These are phyloP conservation scores for Nematodospora anomalae DNA, from an alignment of 1,139 yeast genomes.

Conservation along the genomic window DNA sequence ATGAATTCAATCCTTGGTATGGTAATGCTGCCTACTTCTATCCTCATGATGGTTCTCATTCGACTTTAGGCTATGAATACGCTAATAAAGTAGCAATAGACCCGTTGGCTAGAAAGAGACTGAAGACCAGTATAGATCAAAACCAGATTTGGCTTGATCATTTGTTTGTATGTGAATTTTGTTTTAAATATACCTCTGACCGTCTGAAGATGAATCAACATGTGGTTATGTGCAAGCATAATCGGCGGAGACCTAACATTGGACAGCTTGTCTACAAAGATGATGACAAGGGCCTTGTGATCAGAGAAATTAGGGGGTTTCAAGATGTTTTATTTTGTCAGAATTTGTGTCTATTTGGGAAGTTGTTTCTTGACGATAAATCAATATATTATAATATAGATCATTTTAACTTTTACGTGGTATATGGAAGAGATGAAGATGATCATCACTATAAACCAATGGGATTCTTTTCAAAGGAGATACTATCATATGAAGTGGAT, in stretches of 20 bases:
- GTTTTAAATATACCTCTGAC: slow-evolving; percentile 73
- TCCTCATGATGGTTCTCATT: slow-evolving; percentile 24
- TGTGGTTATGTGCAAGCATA: slow-evolving; percentile 40
- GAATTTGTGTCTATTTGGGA: slow-evolving; percentile 79
- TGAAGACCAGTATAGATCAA: slow-evolving; percentile 9
- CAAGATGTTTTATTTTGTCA: slow-evolving; percentile 71
- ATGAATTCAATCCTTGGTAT: slow-evolving; percentile 77
- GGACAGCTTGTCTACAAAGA: slow-evolving; percentile 75
- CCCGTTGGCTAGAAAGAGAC: slow-evolving; percentile 16
- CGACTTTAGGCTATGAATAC: slow-evolving; percentile 31
- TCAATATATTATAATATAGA: slow-evolving; percentile 81
- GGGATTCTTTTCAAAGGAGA: slow-evolving; percentile 92
- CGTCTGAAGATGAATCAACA: slow-evolving; percentile 43
- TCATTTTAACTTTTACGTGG: slow-evolving; percentile 74
- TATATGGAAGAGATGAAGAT: slow-evolving; percentile 49
- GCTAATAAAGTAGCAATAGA: slow-evolving; percentile 22
- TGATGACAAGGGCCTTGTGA: slow-evolving; percentile 43
- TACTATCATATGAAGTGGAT: slow-evolving; percentile 78
- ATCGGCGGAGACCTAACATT: slow-evolving; percentile 37
- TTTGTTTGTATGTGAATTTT: slow-evolving; percentile 72
- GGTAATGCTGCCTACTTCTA: slow-evolving; percentile 77
- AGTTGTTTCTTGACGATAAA: slow-evolving; percentile 87
- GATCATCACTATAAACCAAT: slow-evolving; percentile 49
- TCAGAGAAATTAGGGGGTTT: slow-evolving; percentile 67
- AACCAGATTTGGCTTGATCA: slow-evolving; percentile 54